These are phyloP conservation scores for Cerrena zonata DNA, from an alignment of 1,284 basidiomycete genomes.

Conservation along the genomic window DNA sequence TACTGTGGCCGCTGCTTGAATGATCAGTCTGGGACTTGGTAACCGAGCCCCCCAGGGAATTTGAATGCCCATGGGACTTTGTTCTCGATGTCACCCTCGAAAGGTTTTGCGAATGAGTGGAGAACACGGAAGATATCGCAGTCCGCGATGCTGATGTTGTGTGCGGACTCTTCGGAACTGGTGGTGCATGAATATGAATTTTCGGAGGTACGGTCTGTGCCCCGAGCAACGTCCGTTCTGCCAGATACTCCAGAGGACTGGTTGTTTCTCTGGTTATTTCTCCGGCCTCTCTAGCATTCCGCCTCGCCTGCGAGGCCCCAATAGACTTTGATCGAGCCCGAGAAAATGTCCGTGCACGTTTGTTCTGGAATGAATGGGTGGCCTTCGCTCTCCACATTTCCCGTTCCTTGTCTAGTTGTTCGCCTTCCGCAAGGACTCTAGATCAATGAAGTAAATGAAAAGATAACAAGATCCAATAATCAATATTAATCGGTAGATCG, in stretches of 20 bases:
- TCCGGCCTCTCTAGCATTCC: slow-evolving; percentile 2
- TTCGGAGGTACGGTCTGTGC: slow-evolving; percentile 51
- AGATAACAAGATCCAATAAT: slow-evolving; percentile 1
- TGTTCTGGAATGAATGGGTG: slow-evolving; percentile 58
- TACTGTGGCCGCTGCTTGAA: slow-evolving; percentile 30
- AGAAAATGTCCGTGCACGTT: slow-evolving; percentile 53
- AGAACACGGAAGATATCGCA: slow-evolving; percentile 6
- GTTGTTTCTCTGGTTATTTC: slow-evolving; percentile 13
- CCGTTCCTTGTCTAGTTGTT: slow-evolving; percentile 54
- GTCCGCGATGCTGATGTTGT: neutral
- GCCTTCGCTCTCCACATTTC: slow-evolving; percentile 62
- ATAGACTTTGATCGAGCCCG: slow-evolving; percentile 59
- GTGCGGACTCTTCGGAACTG: neutral
- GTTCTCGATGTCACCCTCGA: slow-evolving; percentile 30
- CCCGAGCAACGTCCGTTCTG: slow-evolving; percentile 58
- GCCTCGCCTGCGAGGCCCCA: slow-evolving; percentile 26
- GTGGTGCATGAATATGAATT: slow-evolving; percentile 30
- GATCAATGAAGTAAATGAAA: slow-evolving; percentile 1
- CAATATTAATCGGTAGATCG: slow-evolving; percentile 3
- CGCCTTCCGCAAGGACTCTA: slow-evolving; percentile 63
- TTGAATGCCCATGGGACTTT: slow-evolving; percentile 27
- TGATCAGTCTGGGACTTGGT: slow-evolving; percentile 28
- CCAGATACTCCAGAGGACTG: slow-evolving; percentile 50
- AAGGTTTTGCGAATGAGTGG: slow-evolving; percentile 34
- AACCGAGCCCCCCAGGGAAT: slow-evolving; percentile 27